Evolutionary conservation across 2,329 filamentous ascomycete species (phyloP), one percentile per base, ranked within the genome.

Genomic region (Chaetomiaceae sp.): DNA sequence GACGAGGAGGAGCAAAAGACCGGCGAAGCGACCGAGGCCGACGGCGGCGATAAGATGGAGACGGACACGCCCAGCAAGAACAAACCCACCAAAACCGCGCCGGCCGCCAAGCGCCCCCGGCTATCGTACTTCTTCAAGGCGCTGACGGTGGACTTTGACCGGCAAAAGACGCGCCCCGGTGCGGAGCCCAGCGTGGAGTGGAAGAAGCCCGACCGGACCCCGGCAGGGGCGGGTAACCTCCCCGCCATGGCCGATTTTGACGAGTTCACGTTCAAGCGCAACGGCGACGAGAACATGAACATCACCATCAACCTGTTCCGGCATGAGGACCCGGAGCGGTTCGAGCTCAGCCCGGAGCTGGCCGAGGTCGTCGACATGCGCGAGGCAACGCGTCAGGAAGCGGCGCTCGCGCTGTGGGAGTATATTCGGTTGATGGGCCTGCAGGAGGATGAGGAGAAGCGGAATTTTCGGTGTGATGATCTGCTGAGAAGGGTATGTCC

Each of bases 391-490:
- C 85, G 91, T 27, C 87, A 90, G 36, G 91, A 94, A 58, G 87
- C 91, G 6, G 84, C 96, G 25, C 89, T 95, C 78, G 91, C 88
- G 14, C 81, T 99, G 29, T 99, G 91, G 90, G 91, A 96, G 67
- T 99, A 99, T 65, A 88, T 96, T 61, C 86, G 89, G 62, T 79
- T 88, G 19, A 88, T 89, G 76, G 85, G 86, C 17, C 75, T 99
- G 43, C 90, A 95, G 68, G 92, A 96, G 67, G 91, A 96, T 60
- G 92, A 97, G 56, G 94, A 99, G 68, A 94, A 94, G 75, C 83
- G 94, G 57, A 88, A 88, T 56, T 92, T 99, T 63, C 86, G 89
- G 36, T 97, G 94, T 66, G 92, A 99, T 66, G 87, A 91, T 39
- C 79, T 85, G 43, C 70, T 99, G 48, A 87, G 82, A 72, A 83